These are phyloP conservation scores for Phytophthora multivora DNA, from an alignment of 352 stramenopile species.

Conservation along the genomic window DNA sequence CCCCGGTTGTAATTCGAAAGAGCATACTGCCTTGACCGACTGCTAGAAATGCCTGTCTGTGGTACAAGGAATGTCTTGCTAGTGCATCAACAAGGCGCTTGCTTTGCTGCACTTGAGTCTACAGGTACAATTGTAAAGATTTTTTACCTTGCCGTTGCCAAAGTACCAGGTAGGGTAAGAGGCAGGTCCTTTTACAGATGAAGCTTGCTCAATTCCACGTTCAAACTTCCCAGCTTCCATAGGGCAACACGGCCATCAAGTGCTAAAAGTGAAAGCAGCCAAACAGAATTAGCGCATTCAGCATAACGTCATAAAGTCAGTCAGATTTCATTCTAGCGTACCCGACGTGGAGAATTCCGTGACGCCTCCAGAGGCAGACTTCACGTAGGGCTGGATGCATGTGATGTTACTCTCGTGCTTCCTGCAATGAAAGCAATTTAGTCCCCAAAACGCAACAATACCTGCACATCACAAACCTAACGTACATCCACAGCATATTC, in stretches of 20 bases:
- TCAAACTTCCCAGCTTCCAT: constrained; percentile 78
- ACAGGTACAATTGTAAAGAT: constrained; percentile 1
- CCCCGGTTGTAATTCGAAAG: constrained; percentile 24
- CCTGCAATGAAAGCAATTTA: constrained; percentile 23
- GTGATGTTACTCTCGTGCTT: constrained; percentile 90
- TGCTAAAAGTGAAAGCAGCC: constrained; percentile 36
- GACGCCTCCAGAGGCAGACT: constrained; percentile 56
- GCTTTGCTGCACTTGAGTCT: constrained; percentile 11
- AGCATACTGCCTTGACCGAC: constrained; percentile 10
- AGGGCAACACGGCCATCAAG: constrained; percentile 83
- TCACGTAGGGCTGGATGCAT: constrained; percentile 72
- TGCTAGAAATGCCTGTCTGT: constrained; percentile 15
- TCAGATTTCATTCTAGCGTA: constrained; percentile 31
- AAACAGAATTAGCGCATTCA: not conserved
- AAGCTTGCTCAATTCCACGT: constrained; percentile 82
- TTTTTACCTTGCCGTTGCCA: not conserved
- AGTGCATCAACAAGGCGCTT: not conserved
- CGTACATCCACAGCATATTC: constrained; percentile 82
- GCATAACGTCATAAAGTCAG: not conserved
- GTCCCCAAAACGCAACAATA: not conserved
- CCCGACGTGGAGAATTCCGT: constrained; percentile 85
- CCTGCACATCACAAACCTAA: constrained; percentile 1
- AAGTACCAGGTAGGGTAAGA: not conserved
- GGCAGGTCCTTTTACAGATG: constrained; percentile 69
- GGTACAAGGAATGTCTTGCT: not conserved